Evolutionary conservation across 164 flowering plant genomes (phyloP).

Genomic region (Dillenia suffruticosa): DNA sequence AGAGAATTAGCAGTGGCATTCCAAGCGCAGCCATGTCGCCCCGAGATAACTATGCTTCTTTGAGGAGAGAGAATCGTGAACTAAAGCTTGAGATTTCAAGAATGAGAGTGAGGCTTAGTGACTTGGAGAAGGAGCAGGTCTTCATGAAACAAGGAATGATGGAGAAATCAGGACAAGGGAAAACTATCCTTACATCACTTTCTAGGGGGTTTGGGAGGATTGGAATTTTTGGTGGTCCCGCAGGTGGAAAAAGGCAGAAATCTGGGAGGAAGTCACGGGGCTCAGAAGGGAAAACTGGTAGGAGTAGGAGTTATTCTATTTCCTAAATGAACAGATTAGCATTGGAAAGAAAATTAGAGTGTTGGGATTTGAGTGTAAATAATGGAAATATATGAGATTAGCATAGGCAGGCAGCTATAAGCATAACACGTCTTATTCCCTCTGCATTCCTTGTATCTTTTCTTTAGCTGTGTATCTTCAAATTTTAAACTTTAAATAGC

Average conservation of each 20-base stretch:
- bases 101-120: conserved; percentile 69
- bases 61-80: conserved; percentile 74
- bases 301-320: conserved; percentile 47
- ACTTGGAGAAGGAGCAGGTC: conserved; percentile 74
- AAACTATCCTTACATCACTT: conserved; percentile 49
- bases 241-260: conserved; percentile 39
- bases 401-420: no score
- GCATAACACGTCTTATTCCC: no score
- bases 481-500: no score
- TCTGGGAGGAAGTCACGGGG: conserved; percentile 31
- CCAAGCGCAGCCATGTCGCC: conserved; percentile 78
- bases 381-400: no score
- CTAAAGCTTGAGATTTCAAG: conserved; percentile 74
- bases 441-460: no score
- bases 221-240: conserved; percentile 40
- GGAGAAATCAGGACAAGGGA: conserved; percentile 46
- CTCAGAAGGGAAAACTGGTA: conserved; percentile 45
- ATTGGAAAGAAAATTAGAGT: background rate
- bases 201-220: conserved; percentile 59
- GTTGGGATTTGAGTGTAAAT: no score
- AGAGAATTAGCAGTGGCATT: conserved; percentile 63
- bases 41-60: conserved; percentile 72
- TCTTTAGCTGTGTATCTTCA: no score
- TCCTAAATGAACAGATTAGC: conserved; percentile 20
- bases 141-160: conserved; percentile 70